Conservation (phyloP, 2,329 filamentous ascomycete species). For the Akanthomyces uredinophilus region DNA sequence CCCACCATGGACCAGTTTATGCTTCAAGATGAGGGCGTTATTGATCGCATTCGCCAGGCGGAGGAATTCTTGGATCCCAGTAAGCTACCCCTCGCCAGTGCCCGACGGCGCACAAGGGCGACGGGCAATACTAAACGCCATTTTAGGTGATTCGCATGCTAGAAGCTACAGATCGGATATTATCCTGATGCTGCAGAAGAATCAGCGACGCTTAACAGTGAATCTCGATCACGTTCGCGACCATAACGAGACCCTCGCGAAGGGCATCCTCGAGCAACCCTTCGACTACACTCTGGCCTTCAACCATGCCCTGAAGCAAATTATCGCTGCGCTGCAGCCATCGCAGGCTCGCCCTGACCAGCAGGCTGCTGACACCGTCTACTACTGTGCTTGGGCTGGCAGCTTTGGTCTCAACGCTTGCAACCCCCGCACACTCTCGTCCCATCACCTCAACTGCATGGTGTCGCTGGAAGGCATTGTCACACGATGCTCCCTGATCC, state of each 20-base stretch:
- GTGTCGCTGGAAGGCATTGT: conserved; percentile 97
- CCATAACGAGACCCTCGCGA: conserved; percentile 77
- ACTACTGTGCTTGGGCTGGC: conserved; percentile 96
- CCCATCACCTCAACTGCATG: conserved; percentile 89
- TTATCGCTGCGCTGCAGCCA: conserved; percentile 68
- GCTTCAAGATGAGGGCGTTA: conserved; percentile 78
- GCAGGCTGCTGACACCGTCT: conserved; percentile 71
- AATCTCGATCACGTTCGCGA: conserved; percentile 87
- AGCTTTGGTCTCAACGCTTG: conserved; percentile 93
- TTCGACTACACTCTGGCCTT: conserved; percentile 89
- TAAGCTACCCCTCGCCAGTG: conserved; percentile 40
- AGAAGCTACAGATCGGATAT: conserved; percentile 87
- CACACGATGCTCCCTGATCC: conserved; percentile 88
- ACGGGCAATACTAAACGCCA: not conserved
- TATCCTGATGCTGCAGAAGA: conserved; percentile 67
- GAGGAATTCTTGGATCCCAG: conserved; percentile 91
- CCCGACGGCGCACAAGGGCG: not conserved
- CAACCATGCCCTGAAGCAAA: conserved; percentile 82
- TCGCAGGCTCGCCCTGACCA: conserved; percentile 67
- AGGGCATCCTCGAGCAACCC: conserved; percentile 71
- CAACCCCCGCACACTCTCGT: conserved; percentile 89
- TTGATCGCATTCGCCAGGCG: conserved; percentile 80
- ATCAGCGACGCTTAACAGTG: conserved; percentile 60
- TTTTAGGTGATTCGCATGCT: conserved; percentile 39
- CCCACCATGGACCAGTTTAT: conserved; percentile 64